Base-by-base conservation (phyloP, 192 early-diverging fungal species). In the Mortierella hygrophila region DNA sequence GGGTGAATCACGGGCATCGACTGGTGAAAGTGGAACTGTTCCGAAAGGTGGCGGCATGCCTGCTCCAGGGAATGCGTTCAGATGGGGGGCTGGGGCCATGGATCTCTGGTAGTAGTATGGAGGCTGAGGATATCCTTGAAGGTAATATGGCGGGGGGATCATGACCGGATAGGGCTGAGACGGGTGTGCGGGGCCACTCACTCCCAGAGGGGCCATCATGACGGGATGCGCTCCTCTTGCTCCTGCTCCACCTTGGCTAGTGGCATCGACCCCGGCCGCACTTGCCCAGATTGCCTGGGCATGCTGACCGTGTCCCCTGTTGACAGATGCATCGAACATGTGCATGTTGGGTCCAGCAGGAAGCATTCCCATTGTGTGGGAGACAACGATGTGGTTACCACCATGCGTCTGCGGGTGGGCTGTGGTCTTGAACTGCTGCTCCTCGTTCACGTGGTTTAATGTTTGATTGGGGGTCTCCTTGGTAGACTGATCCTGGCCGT, bases 81-180 rank as follows among this genome's bases (percentile, higher is more conserved):
- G 42, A 26, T 73, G 83, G 29, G 78, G 84, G 11, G 70, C 54
- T 23, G 78, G 84, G 18, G 70, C 68, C 70, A 79, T 76, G 0
- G 73, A 42, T 35, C 84, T 71, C 9, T 49, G 75, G 2, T 80
- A 77, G 29, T 76, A 80, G 41, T 74, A 29, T 8, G 49, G 78
- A 29, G 74, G 79, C 32, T 72, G 79, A 49, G 74, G 78, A 42
- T 46, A 81, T 0, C 83, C 83, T n/a, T 72, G 83, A 23, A 72
- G 52, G n/a, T 76, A 77, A 52, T 68, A 81, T 10, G 75, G 71
- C 35, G 78, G 60, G 7, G 60, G 47, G 52, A 85, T 68, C 35
- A 79, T 55, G 69, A 85, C 65, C 20, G 63, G 78, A 44, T 68
- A 85, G 0, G 80, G 73, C 42, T 75, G 74, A 21, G 68, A 65